Evolutionary conservation across 106 monocot species (phyloP).

Genomic region (Allium cepa): DNA sequence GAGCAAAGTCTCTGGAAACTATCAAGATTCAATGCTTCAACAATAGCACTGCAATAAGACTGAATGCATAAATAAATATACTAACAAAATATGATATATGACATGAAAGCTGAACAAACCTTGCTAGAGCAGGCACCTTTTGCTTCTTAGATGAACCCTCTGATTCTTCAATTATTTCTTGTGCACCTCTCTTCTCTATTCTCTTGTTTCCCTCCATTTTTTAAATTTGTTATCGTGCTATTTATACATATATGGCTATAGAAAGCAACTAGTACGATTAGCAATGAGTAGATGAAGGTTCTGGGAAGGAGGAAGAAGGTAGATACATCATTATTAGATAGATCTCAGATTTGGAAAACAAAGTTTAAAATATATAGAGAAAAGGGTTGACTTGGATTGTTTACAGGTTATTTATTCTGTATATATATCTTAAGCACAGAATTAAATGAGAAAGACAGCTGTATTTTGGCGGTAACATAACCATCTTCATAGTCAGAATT

Average conservation of each 20-base stretch:
- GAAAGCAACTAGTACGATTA: neutral
- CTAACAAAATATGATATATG: neutral
- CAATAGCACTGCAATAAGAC: neutral
- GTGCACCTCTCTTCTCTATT: slow-evolving; percentile 4
- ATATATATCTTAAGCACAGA: no score
- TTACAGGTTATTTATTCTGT: no score
- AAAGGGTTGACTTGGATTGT: no score
- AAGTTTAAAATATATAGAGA: no score
- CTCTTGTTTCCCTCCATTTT: neutral
- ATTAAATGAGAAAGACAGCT: no score
- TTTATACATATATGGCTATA: no score
- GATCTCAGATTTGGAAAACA: no score
- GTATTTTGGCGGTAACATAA: no score
- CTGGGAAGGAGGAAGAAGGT: neutral
- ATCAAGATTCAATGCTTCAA: slow-evolving; percentile 6
- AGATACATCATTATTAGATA: no score
- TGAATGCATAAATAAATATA: neutral
- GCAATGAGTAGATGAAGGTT: neutral
- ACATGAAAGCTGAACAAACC: neutral
- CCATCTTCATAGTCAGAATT: no score
- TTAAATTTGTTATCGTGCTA: neutral
- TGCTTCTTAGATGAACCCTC: neutral
- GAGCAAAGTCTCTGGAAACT: neutral
- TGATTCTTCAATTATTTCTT: neutral
- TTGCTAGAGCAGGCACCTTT: slow-evolving; percentile 1